Percentiles rank a stretch among this genome's conserved stretches.
phyloP scores from a whole-genome alignment of 441 rosid species.

The Hura crepitans region DNA sequence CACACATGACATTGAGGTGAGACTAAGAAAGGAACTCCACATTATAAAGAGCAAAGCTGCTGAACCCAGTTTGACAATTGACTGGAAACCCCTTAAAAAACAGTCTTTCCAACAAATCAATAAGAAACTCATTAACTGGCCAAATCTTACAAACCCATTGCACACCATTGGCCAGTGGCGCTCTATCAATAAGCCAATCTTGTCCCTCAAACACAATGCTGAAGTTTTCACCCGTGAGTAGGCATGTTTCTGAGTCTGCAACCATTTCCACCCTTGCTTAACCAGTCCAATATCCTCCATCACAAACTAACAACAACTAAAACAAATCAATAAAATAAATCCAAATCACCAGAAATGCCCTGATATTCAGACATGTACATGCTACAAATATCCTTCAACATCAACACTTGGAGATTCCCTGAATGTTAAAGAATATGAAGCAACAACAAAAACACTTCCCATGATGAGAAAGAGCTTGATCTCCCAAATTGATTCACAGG shows the following conservation, averaged over 20 bases:
- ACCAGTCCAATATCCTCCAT: conserved; percentile 95
- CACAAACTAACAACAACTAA: conserved; percentile 13
- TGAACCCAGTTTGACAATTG: conserved; percentile 67
- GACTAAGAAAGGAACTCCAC: conserved; percentile 98
- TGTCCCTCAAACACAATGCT: conserved; percentile 46
- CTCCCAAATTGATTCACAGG: conserved; percentile 3
- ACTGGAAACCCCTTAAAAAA: conserved; percentile 58
- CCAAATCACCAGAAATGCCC: not conserved
- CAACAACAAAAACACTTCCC: conserved; percentile 1
- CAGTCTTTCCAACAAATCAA: conserved; percentile 77
- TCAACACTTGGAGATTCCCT: not conserved
- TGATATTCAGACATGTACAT: conserved; percentile 2
- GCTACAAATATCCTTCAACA: conserved; percentile 11
- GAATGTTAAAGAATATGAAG: conserved; percentile 10
- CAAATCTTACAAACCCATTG: conserved; percentile 49
- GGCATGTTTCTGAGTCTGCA: conserved; percentile 67
- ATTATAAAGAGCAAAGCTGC: conserved; percentile 85
- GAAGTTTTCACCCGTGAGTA: conserved; percentile 44
- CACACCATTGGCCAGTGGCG: conserved; percentile 91
- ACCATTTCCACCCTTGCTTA: conserved; percentile 88
- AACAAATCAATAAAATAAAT: conserved; percentile 8
- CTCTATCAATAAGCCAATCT: conserved; percentile 54
- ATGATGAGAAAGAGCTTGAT: conserved; percentile 5
- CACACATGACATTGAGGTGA: conserved; percentile 85
- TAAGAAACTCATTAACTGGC: conserved; percentile 38